phyloP scores from a whole-genome alignment of 2,329 filamentous ascomycete genomes.

The Niveomyces coronatus region DNA sequence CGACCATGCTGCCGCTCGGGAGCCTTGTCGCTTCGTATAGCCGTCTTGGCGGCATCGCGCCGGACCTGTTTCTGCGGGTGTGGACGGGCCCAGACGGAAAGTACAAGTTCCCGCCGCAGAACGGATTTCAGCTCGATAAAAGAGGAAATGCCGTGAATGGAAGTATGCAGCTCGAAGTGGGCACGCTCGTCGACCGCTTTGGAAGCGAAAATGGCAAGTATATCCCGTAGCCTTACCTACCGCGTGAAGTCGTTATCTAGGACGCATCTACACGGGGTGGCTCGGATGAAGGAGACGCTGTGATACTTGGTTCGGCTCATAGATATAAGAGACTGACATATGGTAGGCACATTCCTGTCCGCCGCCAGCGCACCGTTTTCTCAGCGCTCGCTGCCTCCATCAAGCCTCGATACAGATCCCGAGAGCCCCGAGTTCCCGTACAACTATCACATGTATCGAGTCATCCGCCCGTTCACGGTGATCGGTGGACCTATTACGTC shows the following conservation, averaged over 20 bases:
- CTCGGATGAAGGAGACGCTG: no score
- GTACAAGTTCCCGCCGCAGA: constrained; percentile 28
- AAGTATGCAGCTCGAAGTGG: constrained; percentile 27
- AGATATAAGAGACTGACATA: constrained; percentile 5
- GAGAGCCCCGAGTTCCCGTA: constrained; percentile 26
- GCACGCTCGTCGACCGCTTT: constrained; percentile 37
- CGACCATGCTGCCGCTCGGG: constrained; percentile 24
- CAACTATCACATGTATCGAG: constrained; percentile 39
- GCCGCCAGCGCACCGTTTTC: constrained; percentile 36
- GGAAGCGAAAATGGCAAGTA: constrained; percentile 31
- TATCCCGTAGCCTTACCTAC: no score
- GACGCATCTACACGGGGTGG: no score
- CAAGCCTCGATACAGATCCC: constrained; percentile 29
- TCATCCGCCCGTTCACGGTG: constrained; percentile 28
- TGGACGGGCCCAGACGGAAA: constrained; percentile 21
- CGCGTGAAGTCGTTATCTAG: no score
- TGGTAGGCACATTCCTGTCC: constrained; percentile 24
- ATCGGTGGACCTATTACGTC: constrained; percentile 34
- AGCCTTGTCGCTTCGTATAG: constrained; percentile 22
- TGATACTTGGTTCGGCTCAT: no score
- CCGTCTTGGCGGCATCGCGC: constrained; percentile 29
- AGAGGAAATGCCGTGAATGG: constrained; percentile 27
- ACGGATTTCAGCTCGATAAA: constrained; percentile 31
- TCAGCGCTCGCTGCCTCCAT: constrained; percentile 36
- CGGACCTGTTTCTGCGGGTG: constrained; percentile 27